Base-by-base conservation (phyloP, 2,329 filamentous ascomycete genomes). In the Trichoderma pleuroti region DNA sequence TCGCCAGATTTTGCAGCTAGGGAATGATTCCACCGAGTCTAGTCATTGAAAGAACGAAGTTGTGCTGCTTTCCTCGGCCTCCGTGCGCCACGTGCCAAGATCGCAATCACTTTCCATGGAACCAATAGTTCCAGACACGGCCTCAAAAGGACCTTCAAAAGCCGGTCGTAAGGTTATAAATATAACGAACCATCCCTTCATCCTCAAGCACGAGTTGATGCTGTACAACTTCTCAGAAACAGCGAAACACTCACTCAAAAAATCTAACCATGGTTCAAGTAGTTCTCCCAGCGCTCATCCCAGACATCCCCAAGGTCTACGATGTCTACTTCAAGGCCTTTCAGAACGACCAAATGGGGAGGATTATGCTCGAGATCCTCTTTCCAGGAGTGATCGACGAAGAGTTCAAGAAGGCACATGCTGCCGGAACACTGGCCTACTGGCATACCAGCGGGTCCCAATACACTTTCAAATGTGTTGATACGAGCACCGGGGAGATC, bases 391-490 rank as follows among this genome's bases (percentile, higher is more conserved):
- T 79, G 46, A 72, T 77, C 64, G 76, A 79, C 36, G 77, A 79
- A 6, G 78, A 80, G 46, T 84, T 84, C 75, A 81, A 84, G 49
- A 80, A 82, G 68, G 79, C 76, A 4, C 84, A 86, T 72, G 77
- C 82, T 52, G 77, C 77, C 2, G 82, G 81, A 24, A 84, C 82
- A 1, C 73, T 82, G 16, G 77, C 75, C 8, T 83, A 78, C 75
- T 81, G 80, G 79, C 78, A 82, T 65, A 79, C 76, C 14, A 80
- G 76, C 70, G 75, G 78, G 14, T 76, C 77, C 21, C 84, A 85
- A 70, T 84, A 85, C 75, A 86, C 83, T 6, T 77, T 82, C 72
- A 86, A 86, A 76, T 84, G 81, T 61, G 77, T 85, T 30, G 84
- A 86, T 73, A 80, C 78, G 8, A 78, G 78, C 4, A 82, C 80